Conservation (phyloP, 2,329 filamentous ascomycete genomes). For the Ceratocystis cubensis region DNA sequence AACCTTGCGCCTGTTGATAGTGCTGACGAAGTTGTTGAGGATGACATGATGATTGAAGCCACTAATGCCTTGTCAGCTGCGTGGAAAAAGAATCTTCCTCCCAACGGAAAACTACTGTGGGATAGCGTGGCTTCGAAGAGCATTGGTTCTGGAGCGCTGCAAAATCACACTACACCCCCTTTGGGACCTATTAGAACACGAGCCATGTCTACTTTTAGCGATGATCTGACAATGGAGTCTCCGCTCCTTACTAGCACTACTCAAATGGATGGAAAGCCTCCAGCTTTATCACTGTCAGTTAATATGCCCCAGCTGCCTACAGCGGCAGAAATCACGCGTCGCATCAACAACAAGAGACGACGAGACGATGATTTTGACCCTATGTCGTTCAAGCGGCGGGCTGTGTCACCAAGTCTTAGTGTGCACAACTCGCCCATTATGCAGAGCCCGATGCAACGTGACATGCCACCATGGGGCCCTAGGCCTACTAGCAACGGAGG, state of each 20-base stretch:
- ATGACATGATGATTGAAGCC: slow-evolving; percentile 51
- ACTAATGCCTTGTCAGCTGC: slow-evolving; percentile 34
- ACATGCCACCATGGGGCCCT: slow-evolving; percentile 59
- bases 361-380: slow-evolving; percentile 86
- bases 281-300: slow-evolving; percentile 15
- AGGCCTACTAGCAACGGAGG: slow-evolving; percentile 47
- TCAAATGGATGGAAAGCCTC: slow-evolving; percentile 7
- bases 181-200: slow-evolving; percentile 50
- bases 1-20: slow-evolving; percentile 50
- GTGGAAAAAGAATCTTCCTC: slow-evolving; percentile 16
- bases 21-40: slow-evolving; percentile 58
- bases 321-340: slow-evolving; percentile 62
- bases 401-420: slow-evolving; percentile 83
- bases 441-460: slow-evolving; percentile 68
- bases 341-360: slow-evolving; percentile 69
- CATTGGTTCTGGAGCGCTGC: slow-evolving; percentile 42
- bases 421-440: slow-evolving; percentile 80
- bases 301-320: slow-evolving; percentile 38
- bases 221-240: slow-evolving; percentile 63
- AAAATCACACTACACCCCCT: slow-evolving; percentile 45
- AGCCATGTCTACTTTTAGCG: slow-evolving; percentile 49
- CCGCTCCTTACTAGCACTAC: slow-evolving; percentile 32
- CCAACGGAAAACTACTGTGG: slow-evolving; percentile 19
- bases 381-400: slow-evolving; percentile 75
- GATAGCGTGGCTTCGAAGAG: slow-evolving; percentile 14